These are phyloP conservation scores for Suhomyces vadensis DNA, from an alignment of 805 yeast species.

Conservation along the genomic window DNA sequence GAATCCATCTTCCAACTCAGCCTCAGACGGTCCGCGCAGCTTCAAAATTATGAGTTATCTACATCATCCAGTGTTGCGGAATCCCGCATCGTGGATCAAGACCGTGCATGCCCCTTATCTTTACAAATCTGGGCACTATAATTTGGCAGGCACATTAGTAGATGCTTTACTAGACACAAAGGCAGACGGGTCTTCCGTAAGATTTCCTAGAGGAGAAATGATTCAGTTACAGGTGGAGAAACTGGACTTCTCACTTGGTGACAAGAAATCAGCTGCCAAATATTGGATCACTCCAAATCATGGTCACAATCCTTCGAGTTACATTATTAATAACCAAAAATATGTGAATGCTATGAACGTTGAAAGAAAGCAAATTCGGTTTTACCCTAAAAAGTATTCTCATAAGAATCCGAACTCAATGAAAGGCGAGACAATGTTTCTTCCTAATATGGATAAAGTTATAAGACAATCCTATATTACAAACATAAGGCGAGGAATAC, in stretches of 20 bases:
- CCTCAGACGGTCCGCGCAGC: background rate
- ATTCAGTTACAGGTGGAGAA: slow-evolving; percentile 18
- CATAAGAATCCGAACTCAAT: slow-evolving; percentile 10
- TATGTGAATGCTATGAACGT: slow-evolving; percentile 20
- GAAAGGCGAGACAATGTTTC: slow-evolving; percentile 9
- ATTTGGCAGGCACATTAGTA: slow-evolving; percentile 30
- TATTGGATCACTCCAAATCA: slow-evolving; percentile 11
- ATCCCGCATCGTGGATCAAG: slow-evolving; percentile 31
- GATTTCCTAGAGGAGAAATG: slow-evolving; percentile 33
- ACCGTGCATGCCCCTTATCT: slow-evolving; percentile 9
- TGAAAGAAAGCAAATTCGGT: slow-evolving; percentile 22
- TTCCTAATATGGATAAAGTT: slow-evolving; percentile 12
- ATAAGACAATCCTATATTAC: slow-evolving; percentile 14
- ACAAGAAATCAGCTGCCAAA: background rate
- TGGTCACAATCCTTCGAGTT: slow-evolving; percentile 22
- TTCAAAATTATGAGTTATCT: slow-evolving; percentile 9
- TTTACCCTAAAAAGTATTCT: slow-evolving; percentile 28
- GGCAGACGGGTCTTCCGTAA: slow-evolving; percentile 21
- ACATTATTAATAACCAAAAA: slow-evolving; percentile 24
- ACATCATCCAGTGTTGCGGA: slow-evolving; percentile 32
- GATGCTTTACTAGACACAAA: slow-evolving; percentile 24
- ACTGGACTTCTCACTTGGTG: background rate
- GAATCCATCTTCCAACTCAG: background rate
- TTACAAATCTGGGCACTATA: slow-evolving; percentile 2
- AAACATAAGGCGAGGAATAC: slow-evolving; percentile 14